These are phyloP conservation scores for Neurospora tetraspora DNA, from an alignment of 495 filamentous ascomycete genomes.

Conservation along the genomic window DNA sequence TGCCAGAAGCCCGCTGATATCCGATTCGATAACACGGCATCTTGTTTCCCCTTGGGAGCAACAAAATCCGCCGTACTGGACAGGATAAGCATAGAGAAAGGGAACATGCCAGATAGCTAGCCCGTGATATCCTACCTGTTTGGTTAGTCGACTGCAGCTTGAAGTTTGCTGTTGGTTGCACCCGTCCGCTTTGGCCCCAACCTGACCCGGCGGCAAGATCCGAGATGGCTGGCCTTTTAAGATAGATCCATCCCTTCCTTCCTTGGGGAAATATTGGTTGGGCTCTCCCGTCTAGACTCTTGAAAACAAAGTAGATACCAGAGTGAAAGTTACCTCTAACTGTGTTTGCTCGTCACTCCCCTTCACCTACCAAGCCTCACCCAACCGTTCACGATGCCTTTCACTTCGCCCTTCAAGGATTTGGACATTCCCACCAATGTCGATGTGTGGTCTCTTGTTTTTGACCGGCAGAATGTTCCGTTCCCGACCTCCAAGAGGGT, in stretches of 20 bases:
- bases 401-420: constrained; percentile 42
- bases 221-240: background rate
- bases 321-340: background rate
- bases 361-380: background rate
- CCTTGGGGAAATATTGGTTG: background rate
- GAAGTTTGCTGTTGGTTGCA: background rate
- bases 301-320: background rate
- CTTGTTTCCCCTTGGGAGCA: background rate
- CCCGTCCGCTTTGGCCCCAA: background rate
- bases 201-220: background rate
- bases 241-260: background rate
- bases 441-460: constrained; percentile 70
- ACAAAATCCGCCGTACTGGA: background rate
- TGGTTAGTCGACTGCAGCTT: background rate
- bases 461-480: constrained; percentile 21
- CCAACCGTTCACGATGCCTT: constrained; percentile 37
- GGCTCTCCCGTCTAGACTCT: background rate
- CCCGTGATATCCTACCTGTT: background rate
- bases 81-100: too few relatives aligned
- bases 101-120: background rate
- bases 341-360: background rate
- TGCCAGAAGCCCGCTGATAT: background rate
- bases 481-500: constrained; percentile 45
- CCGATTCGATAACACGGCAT: background rate
- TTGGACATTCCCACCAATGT: constrained; percentile 50